Conservation (phyloP, 768 basidiomycete genomes). For the Tylopilus subfusipes region DNA sequence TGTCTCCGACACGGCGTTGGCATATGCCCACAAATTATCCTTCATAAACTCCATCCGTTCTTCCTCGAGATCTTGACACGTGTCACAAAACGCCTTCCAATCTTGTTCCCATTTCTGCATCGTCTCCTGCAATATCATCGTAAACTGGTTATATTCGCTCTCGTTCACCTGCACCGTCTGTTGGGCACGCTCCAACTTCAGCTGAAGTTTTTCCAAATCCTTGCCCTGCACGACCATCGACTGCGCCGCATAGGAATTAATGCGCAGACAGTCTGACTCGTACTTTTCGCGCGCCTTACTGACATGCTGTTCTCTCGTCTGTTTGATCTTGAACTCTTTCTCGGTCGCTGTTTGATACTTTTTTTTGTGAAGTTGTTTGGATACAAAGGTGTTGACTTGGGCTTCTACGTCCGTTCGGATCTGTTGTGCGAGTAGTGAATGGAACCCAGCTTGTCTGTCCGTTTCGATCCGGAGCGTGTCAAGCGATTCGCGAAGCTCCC, state of each 20-base stretch:
- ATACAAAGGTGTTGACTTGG: conserved; percentile 54
- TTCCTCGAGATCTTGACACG: conserved; percentile 94
- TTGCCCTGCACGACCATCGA: conserved; percentile 87
- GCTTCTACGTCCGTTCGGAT: conserved; percentile 74
- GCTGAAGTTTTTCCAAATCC: conserved; percentile 85
- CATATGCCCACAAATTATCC: conserved; percentile 93
- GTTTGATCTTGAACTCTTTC: conserved; percentile 87
- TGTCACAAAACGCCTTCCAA: conserved; percentile 94
- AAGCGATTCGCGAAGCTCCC: conserved; percentile 77
- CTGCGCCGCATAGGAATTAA: conserved; percentile 93
- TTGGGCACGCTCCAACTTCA: conserved; percentile 84
- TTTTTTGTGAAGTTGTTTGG: conserved; percentile 73
- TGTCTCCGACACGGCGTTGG: conserved; percentile 91
- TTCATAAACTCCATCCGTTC: conserved; percentile 91
- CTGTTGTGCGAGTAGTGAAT: conserved; percentile 69
- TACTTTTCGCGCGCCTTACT: conserved; percentile 90
- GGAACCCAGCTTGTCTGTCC: conserved; percentile 72
- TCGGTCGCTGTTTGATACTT: conserved; percentile 73
- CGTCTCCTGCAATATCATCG: conserved; percentile 74
- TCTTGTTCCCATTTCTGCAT: conserved; percentile 83
- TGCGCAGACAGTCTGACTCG: conserved; percentile 85
- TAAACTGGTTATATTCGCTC: conserved; percentile 87
- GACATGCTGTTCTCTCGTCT: conserved; percentile 81
- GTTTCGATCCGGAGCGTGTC: conserved; percentile 82
- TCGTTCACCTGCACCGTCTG: conserved; percentile 90